phyloP scores from a whole-genome alignment of 1,284 basidiomycete species.

The Xanthoconium separans region DNA sequence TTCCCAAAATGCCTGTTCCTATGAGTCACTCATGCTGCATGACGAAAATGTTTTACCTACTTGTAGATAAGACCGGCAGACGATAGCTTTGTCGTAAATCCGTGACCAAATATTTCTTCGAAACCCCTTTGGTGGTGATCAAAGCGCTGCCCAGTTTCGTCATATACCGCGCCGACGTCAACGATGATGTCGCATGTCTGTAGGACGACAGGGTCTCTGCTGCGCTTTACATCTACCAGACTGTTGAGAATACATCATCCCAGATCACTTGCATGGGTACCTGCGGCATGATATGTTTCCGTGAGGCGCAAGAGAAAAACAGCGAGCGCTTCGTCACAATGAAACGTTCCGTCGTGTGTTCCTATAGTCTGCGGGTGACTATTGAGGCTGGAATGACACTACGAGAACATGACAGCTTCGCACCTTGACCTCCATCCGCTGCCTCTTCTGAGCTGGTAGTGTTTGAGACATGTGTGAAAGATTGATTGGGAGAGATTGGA shows the following conservation, averaged over 20 bases:
- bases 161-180: conserved; percentile 95
- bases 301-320: conserved; percentile 90
- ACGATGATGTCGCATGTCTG: conserved; percentile 94
- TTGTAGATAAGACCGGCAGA: conserved; percentile 96
- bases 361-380: conserved; percentile 63
- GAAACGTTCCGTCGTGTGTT: conserved; percentile 95
- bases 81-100: conserved; percentile 85
- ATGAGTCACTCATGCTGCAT: conserved; percentile 3
- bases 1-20: conserved; percentile 83
- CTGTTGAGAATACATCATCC: conserved; percentile 8
- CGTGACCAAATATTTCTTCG: conserved; percentile 84
- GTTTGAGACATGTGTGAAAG: conserved; percentile 34
- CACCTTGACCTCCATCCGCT: conserved; percentile 48
- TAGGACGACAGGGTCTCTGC: conserved; percentile 78
- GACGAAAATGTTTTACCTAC: conserved; percentile 41
- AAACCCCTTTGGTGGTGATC: conserved; percentile 98
- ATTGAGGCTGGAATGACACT: conserved; percentile 1
- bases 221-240: conserved; percentile 64
- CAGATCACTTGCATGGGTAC: conserved; percentile 40
- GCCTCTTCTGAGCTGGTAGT: conserved; percentile 43
- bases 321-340: conserved; percentile 94
- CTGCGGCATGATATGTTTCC: conserved; percentile 70
- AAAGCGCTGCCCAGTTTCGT: conserved; percentile 75
- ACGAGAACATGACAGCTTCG: not conserved
- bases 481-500: conserved; percentile 1